Evolutionary conservation across 129 eudicot genomes (phyloP).

Genomic region (Logfia minima): DNA sequence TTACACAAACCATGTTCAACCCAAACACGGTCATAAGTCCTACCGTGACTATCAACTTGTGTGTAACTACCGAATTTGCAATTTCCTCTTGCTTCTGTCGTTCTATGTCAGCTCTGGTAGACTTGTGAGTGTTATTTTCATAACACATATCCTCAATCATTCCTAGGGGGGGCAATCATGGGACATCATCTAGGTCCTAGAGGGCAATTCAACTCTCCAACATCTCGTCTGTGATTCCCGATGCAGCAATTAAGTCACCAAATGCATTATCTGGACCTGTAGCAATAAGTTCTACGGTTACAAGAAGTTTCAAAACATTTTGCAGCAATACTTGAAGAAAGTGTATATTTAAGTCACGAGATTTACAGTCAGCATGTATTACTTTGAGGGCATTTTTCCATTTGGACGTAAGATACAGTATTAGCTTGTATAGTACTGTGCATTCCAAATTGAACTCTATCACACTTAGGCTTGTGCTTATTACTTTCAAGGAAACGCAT

Average conservation of each 20-base stretch:
- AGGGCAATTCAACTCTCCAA: constrained; percentile 81
- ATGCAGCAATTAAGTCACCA: constrained; percentile 84
- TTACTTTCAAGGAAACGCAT: no score
- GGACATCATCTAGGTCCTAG: constrained; percentile 67
- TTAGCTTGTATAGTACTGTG: no score
- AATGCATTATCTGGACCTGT: constrained; percentile 93
- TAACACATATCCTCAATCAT: constrained; percentile 66
- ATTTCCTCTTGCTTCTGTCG: constrained; percentile 73
- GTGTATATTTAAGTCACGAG: not conserved
- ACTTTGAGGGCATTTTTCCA: not conserved
- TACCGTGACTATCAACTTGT: constrained; percentile 68
- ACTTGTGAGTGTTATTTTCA: constrained; percentile 55
- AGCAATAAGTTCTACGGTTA: not conserved
- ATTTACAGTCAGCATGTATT: not conserved
- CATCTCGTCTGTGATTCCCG: constrained; percentile 94
- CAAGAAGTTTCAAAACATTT: not conserved
- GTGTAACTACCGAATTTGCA: constrained; percentile 61
- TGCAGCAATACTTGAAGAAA: not conserved
- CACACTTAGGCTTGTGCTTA: no score
- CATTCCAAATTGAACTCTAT: no score
- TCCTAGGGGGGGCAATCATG: constrained; percentile 71
- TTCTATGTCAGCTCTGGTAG: constrained; percentile 66
- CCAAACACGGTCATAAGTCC: constrained; percentile 97
- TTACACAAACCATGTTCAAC: constrained; percentile 81
- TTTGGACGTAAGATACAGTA: no score